phyloP scores from a whole-genome alignment of 2,329 filamentous ascomycete species.

The Clarireedia monteithiana region DNA sequence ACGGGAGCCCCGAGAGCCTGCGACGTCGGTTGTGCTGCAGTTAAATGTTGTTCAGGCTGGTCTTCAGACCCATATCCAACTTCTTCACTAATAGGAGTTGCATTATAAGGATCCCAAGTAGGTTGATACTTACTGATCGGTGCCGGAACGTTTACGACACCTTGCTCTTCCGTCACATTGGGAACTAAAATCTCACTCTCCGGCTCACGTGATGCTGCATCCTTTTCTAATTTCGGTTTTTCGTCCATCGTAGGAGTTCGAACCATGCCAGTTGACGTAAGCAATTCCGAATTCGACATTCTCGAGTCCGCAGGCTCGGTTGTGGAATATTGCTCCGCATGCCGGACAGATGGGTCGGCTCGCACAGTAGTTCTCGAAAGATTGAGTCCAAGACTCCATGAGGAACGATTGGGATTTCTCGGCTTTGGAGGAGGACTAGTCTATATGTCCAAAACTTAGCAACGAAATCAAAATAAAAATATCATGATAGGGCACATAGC shows the following conservation, averaged over 20 bases:
- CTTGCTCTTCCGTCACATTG: constrained; percentile 8
- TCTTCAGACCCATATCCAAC: constrained; percentile 26
- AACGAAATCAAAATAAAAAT: constrained; percentile 17
- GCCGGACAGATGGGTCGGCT: background rate
- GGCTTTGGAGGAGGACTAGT: constrained; percentile 31
- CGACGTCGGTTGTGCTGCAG: background rate
- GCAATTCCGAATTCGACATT: background rate
- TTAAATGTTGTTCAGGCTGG: constrained; percentile 1
- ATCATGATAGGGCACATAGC: constrained; percentile 22
- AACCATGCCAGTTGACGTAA: background rate
- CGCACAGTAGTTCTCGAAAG: constrained; percentile 1
- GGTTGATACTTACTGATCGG: constrained; percentile 32
- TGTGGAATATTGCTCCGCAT: background rate
- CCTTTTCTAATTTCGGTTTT: background rate
- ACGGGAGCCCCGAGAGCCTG: background rate
- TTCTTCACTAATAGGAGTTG: constrained; percentile 33
- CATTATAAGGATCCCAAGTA: constrained; percentile 31
- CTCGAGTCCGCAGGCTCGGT: constrained; percentile 1
- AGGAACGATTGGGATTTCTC: constrained; percentile 34
- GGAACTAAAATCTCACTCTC: constrained; percentile 12
- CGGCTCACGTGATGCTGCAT: constrained; percentile 6
- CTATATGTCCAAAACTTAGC: constrained; percentile 28
- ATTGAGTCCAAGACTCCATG: constrained; percentile 33
- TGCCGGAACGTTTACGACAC: constrained; percentile 15
- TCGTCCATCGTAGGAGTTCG: background rate